Percentiles rank a stretch among this genome's conserved stretches.
Conservation (phyloP, 192 early-diverging fungal genomes). For the Jimgerdemannia lactiflua region DNA sequence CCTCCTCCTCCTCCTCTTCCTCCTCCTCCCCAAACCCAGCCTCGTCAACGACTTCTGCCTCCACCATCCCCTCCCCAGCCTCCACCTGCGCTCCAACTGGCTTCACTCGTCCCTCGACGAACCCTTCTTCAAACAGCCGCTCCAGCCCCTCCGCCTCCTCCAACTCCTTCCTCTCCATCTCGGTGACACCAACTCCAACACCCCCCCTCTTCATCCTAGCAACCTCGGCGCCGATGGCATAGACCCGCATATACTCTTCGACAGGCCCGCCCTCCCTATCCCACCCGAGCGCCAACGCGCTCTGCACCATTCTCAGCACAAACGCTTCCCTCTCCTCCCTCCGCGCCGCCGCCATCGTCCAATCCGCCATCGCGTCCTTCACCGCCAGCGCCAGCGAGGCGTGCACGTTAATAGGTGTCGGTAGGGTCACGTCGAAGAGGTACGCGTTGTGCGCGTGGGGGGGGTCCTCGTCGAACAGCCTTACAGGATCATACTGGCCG, state of each 20-base stretch:
- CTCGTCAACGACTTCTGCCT: no score
- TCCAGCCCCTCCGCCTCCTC: constrained; percentile 39
- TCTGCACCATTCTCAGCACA: constrained; percentile 37
- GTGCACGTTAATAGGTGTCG: constrained; percentile 10
- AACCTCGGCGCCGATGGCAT: constrained; percentile 20
- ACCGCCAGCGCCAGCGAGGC: constrained; percentile 38
- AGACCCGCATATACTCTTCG: constrained; percentile 42
- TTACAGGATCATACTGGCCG: constrained; percentile 5
- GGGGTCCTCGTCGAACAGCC: constrained; percentile 26
- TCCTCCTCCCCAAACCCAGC: neutral
- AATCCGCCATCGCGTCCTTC: constrained; percentile 30
- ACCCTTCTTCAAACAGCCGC: constrained; percentile 34
- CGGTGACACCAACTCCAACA: neutral
- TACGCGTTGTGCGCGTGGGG: constrained; percentile 38
- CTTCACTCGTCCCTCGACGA: no score
- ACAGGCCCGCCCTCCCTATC: constrained; percentile 45
- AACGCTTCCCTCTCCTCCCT: constrained; percentile 40
- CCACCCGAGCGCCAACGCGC: constrained; percentile 48
- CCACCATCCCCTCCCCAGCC: neutral
- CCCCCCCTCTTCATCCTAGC: no score
- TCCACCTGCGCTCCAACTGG: constrained; percentile 4
- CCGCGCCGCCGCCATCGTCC: constrained; percentile 11
- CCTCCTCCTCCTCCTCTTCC: neutral
- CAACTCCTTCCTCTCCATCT: neutral
- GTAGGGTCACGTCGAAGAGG: constrained; percentile 32